Percentiles rank a stretch among this genome's conserved stretches.
Evolutionary conservation across 768 basidiomycete genomes (phyloP).

Genomic region (Suillus ampliporus): DNA sequence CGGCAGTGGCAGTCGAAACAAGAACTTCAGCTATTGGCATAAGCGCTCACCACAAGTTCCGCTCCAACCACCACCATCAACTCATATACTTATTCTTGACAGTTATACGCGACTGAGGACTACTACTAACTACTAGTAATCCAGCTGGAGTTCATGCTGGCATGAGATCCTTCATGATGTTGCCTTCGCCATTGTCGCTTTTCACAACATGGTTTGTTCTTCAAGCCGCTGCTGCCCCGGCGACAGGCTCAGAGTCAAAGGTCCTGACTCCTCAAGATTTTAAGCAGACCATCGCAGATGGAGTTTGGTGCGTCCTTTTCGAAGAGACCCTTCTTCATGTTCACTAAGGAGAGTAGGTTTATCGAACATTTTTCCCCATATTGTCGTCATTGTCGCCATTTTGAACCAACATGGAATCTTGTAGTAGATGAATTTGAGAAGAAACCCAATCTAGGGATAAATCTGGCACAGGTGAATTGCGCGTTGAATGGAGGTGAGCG

Average conservation of each 20-base stretch:
- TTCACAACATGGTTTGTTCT: conserved; percentile 37
- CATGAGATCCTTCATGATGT: conserved; percentile 13
- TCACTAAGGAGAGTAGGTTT: conserved; percentile 49
- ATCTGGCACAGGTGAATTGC: conserved; percentile 85
- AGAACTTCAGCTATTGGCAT: background rate
- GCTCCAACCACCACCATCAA: background rate
- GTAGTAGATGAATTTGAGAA: conserved; percentile 59
- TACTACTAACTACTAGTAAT: background rate
- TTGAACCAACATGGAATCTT: conserved; percentile 83
- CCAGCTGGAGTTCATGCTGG: conserved; percentile 16
- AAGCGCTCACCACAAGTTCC: background rate
- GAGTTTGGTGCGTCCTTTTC: conserved; percentile 58
- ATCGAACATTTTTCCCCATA: conserved; percentile 90
- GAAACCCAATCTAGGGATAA: conserved; percentile 47
- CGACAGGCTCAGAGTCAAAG: conserved; percentile 29
- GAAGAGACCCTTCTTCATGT: background rate
- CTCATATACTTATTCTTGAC: background rate
- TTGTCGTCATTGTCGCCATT: conserved; percentile 79
- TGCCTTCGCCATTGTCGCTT: conserved; percentile 31
- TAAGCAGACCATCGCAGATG: conserved; percentile 51
- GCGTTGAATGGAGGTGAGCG: conserved; percentile 74
- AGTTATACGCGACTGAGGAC: background rate
- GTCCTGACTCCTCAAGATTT: conserved; percentile 68
- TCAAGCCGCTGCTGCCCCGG: conserved; percentile 41
- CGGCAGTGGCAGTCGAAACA: background rate